Evolutionary conservation across 2,329 filamentous ascomycete species (phyloP), one percentile per base, ranked within the genome.

Genomic region (Aspergillus candidus): DNA sequence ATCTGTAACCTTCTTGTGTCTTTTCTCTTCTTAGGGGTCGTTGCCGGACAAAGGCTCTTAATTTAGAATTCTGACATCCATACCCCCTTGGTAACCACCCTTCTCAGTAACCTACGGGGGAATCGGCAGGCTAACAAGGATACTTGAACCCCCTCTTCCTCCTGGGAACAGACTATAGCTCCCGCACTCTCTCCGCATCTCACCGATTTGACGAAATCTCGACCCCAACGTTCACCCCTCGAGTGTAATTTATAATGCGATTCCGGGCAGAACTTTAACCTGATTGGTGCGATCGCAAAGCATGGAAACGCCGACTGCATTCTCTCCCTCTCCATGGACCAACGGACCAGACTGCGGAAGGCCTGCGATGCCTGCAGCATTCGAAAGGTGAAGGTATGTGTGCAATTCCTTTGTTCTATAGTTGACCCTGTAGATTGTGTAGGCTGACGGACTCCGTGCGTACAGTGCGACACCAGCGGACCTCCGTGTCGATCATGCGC

Each of bases 401-500:
- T 53, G n/a, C 27, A 30, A 30, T 27, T 14, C 34, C 34, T 38
- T 3, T 13, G 32, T 10, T 12, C 13, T 29, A n/a, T 18, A 34
- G 32, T 51, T 51, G 17, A 53, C 41, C 30, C 40, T 15, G n/a
- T 13, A 45, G 34, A 35, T 40, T 35, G 35, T 38, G 29, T 35
- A 32, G 18, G 40, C 40, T 53, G 33, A 52, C 35, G 47, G 41
- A 39, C 38, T 35, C 39, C 15, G 13, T 44, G 38, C 31, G 29
- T 36, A 40, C 49, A 83, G 77, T 84, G 82, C 65, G 81, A 84
- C 59, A 78, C 82, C 55, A 72, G 73, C 33, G 80, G 80, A n/a
- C 79, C 79, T 22, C 81, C 82, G 37, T 85, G 82, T 67, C 71
- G 76, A 58, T 80, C 80, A 37, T 85, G 82, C 63, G 72, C 77